Percentiles rank a stretch among this genome's conserved stretches.
Conservation (phyloP, 805 yeast genomes). For the Myxozyma neotropica region DNA sequence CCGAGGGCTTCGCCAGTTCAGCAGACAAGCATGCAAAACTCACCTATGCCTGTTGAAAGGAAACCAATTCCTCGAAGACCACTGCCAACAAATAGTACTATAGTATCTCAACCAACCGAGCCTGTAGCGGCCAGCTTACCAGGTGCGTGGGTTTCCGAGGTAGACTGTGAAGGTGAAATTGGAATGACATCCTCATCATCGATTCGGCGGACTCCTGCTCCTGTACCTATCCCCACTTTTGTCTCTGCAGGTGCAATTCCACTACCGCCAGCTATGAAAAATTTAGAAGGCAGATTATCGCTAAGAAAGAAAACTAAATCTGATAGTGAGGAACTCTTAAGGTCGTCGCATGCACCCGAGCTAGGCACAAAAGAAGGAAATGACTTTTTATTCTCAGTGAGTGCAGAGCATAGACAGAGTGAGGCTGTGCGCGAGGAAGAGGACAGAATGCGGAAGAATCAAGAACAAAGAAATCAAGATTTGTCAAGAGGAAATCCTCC, state of each 20-base stretch:
- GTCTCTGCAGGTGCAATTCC: neutral
- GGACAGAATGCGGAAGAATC: neutral
- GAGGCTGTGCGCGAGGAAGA: neutral
- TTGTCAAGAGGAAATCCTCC: neutral
- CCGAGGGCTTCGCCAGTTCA: neutral
- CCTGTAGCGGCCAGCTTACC: neutral
- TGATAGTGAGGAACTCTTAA: neutral
- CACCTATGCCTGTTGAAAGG: neutral
- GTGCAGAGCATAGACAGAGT: neutral
- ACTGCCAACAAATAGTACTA: neutral
- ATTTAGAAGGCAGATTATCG: neutral
- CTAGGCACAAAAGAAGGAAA: neutral
- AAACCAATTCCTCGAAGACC: slow-evolving; percentile 3
- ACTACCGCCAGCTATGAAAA: neutral
- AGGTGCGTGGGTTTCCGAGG: neutral
- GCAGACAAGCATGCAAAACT: too few relatives aligned
- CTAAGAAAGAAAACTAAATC: too few relatives aligned
- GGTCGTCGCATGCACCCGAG: neutral
- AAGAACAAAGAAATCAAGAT: neutral
- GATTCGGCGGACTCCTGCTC: too few relatives aligned
- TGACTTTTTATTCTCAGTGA: neutral
- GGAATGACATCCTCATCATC: too few relatives aligned
- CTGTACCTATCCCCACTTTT: neutral
- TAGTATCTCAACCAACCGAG: neutral
- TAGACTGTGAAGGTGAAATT: too few relatives aligned